phyloP scores from a whole-genome alignment of 2,329 filamentous ascomycete species.

The Botrytis tulipae region DNA sequence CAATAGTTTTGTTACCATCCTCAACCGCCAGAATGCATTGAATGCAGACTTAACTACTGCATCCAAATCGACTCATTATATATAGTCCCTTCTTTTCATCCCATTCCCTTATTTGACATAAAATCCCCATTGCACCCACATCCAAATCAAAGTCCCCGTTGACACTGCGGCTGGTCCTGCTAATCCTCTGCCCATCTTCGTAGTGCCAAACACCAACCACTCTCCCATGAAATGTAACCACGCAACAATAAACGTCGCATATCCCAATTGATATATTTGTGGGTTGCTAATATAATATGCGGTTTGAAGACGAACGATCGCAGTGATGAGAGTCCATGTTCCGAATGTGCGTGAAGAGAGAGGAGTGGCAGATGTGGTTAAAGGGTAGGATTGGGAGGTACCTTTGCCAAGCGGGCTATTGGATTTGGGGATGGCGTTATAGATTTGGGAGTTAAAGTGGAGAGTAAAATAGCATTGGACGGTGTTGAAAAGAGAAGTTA shows the following conservation, averaged over 20 bases:
- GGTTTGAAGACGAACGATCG: constrained; percentile 61
- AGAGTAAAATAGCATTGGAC: constrained; percentile 80
- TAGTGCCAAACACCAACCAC: constrained; percentile 75
- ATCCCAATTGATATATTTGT: constrained; percentile 59
- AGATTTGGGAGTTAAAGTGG: constrained; percentile 81
- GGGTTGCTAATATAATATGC: constrained; percentile 64
- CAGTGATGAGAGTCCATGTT: constrained; percentile 66
- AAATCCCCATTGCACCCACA: constrained; percentile 63
- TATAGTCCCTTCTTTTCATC: neutral
- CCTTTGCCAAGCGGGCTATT: constrained; percentile 46
- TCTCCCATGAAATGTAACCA: constrained; percentile 62
- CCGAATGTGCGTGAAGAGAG: constrained; percentile 74
- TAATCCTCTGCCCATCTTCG: constrained; percentile 60
- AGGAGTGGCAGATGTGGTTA: constrained; percentile 72
- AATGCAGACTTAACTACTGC: neutral
- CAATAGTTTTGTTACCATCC: neutral
- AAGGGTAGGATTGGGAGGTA: constrained; percentile 53
- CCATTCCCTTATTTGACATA: constrained; percentile 53
- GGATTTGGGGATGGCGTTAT: constrained; percentile 45
- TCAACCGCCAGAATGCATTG: neutral
- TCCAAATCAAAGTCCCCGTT: constrained; percentile 54
- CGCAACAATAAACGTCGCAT: constrained; percentile 63
- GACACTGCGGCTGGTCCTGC: constrained; percentile 55
- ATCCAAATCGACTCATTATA: neutral
- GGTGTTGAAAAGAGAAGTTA: constrained; percentile 80